Conservation (phyloP, 2,329 filamentous ascomycete species). For the Incumbomyces delicatus region DNA sequence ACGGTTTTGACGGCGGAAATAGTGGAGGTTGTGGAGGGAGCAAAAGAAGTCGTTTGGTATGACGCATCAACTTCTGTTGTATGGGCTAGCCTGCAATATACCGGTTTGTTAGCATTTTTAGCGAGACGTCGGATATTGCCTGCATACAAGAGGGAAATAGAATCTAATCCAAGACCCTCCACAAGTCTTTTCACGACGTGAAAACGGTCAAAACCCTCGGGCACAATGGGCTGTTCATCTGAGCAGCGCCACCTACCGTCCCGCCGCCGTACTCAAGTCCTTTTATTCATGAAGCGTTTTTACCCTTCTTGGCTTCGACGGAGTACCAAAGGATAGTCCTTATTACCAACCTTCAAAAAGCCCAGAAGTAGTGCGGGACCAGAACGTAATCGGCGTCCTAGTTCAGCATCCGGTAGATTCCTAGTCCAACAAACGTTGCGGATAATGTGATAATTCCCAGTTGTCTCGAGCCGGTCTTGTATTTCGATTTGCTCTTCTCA, state of each 20-base stretch:
- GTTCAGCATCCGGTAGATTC: conserved; percentile 57
- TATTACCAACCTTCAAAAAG: too few relatives aligned
- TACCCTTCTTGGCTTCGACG: too few relatives aligned
- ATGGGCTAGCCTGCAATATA: neutral
- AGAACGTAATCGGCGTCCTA: conserved; percentile 21
- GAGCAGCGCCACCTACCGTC: too few relatives aligned
- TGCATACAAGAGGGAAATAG: neutral
- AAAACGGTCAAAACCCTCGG: too few relatives aligned
- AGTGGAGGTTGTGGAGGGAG: conserved; percentile 27
- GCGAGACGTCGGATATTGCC: conserved; percentile 2
- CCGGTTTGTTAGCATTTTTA: conserved; percentile 5
- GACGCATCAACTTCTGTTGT: neutral
- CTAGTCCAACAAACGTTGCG: conserved; percentile 57
- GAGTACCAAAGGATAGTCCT: too few relatives aligned
- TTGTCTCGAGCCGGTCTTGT: conserved; percentile 62
- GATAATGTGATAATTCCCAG: conserved; percentile 60
- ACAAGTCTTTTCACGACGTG: too few relatives aligned
- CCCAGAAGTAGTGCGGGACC: too few relatives aligned
- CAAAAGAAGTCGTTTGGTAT: conserved; percentile 39
- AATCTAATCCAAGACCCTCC: neutral
- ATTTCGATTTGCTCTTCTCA: conserved; percentile 57
- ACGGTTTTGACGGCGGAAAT: conserved; percentile 33
- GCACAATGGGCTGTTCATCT: too few relatives aligned
- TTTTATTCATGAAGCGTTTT: too few relatives aligned
- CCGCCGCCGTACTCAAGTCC: too few relatives aligned